Evolutionary conservation across 2,329 filamentous ascomycete genomes (phyloP), one percentile per base, ranked within the genome.

Genomic region (Periconia sp.): DNA sequence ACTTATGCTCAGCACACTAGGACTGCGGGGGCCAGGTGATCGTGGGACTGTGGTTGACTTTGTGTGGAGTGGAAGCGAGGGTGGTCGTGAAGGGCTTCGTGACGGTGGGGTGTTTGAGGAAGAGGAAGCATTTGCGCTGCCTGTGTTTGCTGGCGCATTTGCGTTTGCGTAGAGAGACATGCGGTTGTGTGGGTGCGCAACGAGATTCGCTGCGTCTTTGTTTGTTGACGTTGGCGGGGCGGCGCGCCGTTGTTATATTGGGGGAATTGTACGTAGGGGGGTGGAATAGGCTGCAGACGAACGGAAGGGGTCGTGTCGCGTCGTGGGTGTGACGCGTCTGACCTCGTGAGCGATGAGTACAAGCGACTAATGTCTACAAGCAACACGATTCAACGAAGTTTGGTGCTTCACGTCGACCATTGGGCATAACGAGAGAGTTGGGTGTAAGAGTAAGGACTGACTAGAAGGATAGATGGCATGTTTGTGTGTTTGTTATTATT

Each of bases 1-100:
- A 57, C 71, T 72, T 45, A 74, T 45, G 64, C 74, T 78, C 60
- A 75, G 56, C 8, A 65, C 68, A 55, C 74, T 79, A 51, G 77
- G 70, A 65, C 76, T 79, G 49, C 79, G 73, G 50, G 33, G 33
- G 13, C 6, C 33, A 37, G 33, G 33, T 11, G 33, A 37, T 13
- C 33, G 33, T 14, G 33, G 15, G 33, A 37, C 58, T 17, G 72
- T 63, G 53, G 33, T 37, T 37, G 33, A 6, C 3, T 13, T 5
- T 37, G 33, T 14, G 10, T 37, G 33, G 6, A 37, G 33, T 37
- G 33, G 33, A 37, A 37, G 33, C 3, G 33, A 37, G 10, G 33
- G 33, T n/a, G 33, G 33, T 14, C 33, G 33, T 37, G 33, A 14
- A n/a, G 33, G 33, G 5, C 11, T 37, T 13, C 15, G 33, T 37